These are phyloP conservation scores for Betula pendula DNA, from an alignment of 306 rosid species.

Conservation along the genomic window DNA sequence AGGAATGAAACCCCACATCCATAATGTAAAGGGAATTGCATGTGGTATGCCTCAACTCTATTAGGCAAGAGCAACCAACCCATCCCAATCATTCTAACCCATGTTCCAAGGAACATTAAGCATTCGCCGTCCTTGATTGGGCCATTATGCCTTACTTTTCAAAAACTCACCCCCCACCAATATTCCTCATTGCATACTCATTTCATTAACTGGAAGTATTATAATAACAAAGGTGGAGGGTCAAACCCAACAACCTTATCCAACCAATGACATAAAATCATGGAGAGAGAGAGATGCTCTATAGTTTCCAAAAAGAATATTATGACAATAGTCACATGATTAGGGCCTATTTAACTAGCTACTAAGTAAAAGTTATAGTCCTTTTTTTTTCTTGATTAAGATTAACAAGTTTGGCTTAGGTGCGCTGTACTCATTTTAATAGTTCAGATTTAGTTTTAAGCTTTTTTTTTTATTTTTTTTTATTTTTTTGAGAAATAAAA, in stretches of 20 bases:
- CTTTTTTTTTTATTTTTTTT: too few relatives aligned
- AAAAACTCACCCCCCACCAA: slow-evolving; percentile 16
- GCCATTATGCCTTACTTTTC: slow-evolving; percentile 37
- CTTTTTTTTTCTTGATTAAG: too few relatives aligned
- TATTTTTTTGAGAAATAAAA: too few relatives aligned
- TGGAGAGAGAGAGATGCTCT: background rate
- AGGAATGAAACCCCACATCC: slow-evolving; percentile 30
- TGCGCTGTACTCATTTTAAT: too few relatives aligned
- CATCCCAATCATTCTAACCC: slow-evolving; percentile 36
- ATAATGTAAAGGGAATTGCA: slow-evolving; percentile 29
- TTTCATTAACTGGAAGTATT: slow-evolving; percentile 21
- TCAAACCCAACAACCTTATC: slow-evolving; percentile 11
- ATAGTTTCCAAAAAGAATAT: slow-evolving; percentile 13
- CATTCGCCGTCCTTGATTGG: slow-evolving; percentile 25
- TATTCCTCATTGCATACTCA: slow-evolving; percentile 18
- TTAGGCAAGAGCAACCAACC: slow-evolving; percentile 40
- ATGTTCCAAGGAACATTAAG: slow-evolving; percentile 31
- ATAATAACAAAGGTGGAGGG: slow-evolving; percentile 2
- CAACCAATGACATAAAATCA: background rate
- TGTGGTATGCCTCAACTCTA: slow-evolving; percentile 40
- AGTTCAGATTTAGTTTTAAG: too few relatives aligned
- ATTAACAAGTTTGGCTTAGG: background rate
- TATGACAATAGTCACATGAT: slow-evolving; percentile 8
- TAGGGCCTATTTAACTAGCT: background rate
- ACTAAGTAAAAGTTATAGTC: background rate